Conservation (phyloP, 2,329 filamentous ascomycete species). For the Ascochyta viciae-villosae region DNA sequence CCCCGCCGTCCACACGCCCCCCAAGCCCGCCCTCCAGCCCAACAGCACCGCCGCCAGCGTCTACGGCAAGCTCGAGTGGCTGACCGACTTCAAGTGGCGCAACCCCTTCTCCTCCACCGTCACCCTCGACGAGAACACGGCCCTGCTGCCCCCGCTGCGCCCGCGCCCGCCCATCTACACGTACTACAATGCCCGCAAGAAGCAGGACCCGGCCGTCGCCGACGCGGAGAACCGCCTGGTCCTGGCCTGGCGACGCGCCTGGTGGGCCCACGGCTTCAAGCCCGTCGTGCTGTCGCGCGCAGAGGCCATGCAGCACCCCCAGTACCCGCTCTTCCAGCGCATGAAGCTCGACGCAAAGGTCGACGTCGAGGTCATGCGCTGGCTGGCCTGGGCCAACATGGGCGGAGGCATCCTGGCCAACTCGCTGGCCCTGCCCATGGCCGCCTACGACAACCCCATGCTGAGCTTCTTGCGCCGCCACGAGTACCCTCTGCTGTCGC, state of each 20-base stretch:
- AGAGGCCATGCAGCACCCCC: slow-evolving; percentile 83
- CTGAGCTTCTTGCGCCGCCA: slow-evolving; percentile 77
- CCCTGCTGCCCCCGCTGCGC: slow-evolving; percentile 78
- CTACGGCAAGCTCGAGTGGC: slow-evolving; percentile 78
- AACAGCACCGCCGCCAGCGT: slow-evolving; percentile 70
- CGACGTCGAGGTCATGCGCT: slow-evolving; percentile 73
- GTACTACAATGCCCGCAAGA: slow-evolving; percentile 78
- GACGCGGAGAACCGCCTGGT: slow-evolving; percentile 81
- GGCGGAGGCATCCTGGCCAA: slow-evolving; percentile 81
- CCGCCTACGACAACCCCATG: slow-evolving; percentile 72
- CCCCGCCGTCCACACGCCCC: slow-evolving; percentile 72
- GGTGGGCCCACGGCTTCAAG: slow-evolving; percentile 93
- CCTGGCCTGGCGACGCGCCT: slow-evolving; percentile 87
- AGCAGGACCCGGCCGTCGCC: slow-evolving; percentile 68
- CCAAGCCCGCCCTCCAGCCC: slow-evolving; percentile 76
- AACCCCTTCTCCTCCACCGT: slow-evolving; percentile 86
- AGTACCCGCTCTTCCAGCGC: slow-evolving; percentile 73
- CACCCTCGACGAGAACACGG: slow-evolving; percentile 80
- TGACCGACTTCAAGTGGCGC: slow-evolving; percentile 87
- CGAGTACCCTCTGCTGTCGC: slow-evolving; percentile 74
- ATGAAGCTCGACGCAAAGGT: slow-evolving; percentile 44
- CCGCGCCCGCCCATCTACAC: slow-evolving; percentile 82
- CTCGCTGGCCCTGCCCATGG: slow-evolving; percentile 86
- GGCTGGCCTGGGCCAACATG: slow-evolving; percentile 94
- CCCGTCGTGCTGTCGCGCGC: slow-evolving; percentile 80